These are phyloP conservation scores for Gloeostereum incarnatum DNA, from an alignment of 768 basidiomycete species.

Conservation along the genomic window DNA sequence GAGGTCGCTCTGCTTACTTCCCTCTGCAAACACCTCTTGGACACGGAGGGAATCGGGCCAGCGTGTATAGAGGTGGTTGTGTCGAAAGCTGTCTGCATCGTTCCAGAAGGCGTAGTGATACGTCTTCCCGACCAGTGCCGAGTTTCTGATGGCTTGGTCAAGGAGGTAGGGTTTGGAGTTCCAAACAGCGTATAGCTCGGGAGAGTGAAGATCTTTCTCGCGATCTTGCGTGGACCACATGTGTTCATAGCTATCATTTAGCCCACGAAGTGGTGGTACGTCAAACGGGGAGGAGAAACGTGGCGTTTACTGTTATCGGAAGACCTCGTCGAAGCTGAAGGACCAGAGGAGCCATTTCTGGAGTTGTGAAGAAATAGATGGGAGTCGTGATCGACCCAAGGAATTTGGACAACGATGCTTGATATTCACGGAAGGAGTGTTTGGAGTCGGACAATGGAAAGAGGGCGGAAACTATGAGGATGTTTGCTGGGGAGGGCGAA, in stretches of 20 bases:
- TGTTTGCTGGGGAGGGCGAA: too few species aligned
- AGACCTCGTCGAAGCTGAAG: conserved; percentile 19
- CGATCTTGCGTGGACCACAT: conserved; percentile 39
- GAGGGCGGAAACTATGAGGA: conserved; percentile 47
- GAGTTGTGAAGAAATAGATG: conserved; percentile 45
- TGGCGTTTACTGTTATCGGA: conserved; percentile 33
- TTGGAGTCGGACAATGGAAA: conserved; percentile 43
- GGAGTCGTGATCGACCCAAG: conserved; percentile 33
- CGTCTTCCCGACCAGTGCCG: conserved; percentile 11
- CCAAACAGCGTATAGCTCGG: conserved; percentile 48
- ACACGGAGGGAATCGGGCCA: conserved; percentile 41
- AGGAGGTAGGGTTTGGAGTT: conserved; percentile 45
- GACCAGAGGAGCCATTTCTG: conserved; percentile 24
- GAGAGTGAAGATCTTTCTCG: conserved; percentile 29
- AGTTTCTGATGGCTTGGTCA: conserved; percentile 26
- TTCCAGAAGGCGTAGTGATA: conserved; percentile 53
- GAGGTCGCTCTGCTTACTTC: conserved; percentile 15
- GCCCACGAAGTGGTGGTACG: conserved; percentile 31
- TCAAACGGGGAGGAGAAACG: conserved; percentile 35
- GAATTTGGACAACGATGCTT: conserved; percentile 33
- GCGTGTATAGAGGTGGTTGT: conserved; percentile 26
- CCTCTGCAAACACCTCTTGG: conserved; percentile 26
- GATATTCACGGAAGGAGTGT: conserved; percentile 36
- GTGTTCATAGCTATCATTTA: conserved; percentile 22
- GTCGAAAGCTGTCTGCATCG: conserved; percentile 45